Base-by-base conservation (phyloP, 495 filamentous ascomycete species). In the Letharia lupina region DNA sequence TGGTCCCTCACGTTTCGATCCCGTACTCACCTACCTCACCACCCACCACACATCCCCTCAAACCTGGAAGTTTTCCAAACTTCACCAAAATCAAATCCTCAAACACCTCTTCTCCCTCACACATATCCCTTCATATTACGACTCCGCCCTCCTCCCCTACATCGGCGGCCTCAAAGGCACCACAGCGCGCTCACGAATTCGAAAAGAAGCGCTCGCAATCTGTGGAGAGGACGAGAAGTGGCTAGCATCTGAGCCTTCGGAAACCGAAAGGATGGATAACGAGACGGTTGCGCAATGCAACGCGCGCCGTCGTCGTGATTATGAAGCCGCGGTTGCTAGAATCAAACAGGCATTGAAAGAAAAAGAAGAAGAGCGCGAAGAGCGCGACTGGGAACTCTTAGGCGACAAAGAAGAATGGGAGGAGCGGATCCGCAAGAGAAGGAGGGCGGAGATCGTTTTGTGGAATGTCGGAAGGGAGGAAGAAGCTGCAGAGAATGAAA, bases 51-150 rank as follows among this genome's bases (percentile, higher is more conserved):
- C 81, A 54, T 79, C 84, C 58, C 86, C 83, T 54, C 75, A 80
- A 0, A 78, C 76, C 47, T 96, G 92, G 92, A 96, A 96, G 75
- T 96, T 96, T 78, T 93, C 93, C 79, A 96, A 96, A 78, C 88
- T 87, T 64, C 83, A 89, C 72, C 91, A 96, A 77, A 89, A 85
- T 20, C 83, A 88, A 64, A 76, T 96, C 20, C 83, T 96, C 74
- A 93, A 92, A 77, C 85, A 94, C 73, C 75, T 90, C 33, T 90
- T 93, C 70, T 85, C 89, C 65, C 73, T 85, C 58, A 78, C 85
- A 60, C 78, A 79, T 45, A 82, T 96, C 23, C 90, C 91, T 0
- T 75, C 84, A 13, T 74, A 78, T 60, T 84, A 91, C 72, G 84
- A 88, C 65, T 68, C 79, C 28, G 79, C 84, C 13, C 83, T 96